These are phyloP conservation scores for Cyclocybe aegerita DNA, from an alignment of 768 basidiomycete genomes.

Conservation along the genomic window DNA sequence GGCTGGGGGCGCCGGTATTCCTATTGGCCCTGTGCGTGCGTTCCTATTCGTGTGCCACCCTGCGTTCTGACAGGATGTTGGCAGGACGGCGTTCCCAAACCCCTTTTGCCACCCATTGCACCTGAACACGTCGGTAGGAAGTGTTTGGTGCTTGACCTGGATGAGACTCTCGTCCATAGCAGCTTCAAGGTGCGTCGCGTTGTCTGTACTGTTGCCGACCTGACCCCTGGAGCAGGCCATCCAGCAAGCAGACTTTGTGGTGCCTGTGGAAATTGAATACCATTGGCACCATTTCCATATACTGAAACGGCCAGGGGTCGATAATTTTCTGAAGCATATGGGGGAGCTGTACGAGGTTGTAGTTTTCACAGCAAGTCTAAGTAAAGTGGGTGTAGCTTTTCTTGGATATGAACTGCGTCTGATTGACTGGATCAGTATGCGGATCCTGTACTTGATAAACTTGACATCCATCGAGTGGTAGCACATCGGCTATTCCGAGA, in stretches of 20 bases:
- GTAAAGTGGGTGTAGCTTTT: constrained; percentile 68
- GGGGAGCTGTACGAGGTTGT: constrained; percentile 98
- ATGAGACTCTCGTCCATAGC: constrained; percentile 95
- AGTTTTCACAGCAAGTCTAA: constrained; percentile 97
- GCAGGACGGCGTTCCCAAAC: constrained; percentile 85
- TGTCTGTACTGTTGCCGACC: neutral
- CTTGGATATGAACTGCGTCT: constrained; percentile 3
- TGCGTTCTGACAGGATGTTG: neutral
- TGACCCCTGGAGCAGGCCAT: constrained; percentile 60
- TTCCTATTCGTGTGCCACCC: neutral
- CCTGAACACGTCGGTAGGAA: constrained; percentile 88
- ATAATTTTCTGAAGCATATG: constrained; percentile 95
- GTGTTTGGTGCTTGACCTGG: constrained; percentile 94
- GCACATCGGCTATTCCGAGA: constrained; percentile 94
- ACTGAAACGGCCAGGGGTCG: constrained; percentile 96
- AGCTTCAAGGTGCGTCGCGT: constrained; percentile 82
- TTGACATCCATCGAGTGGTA: constrained; percentile 90
- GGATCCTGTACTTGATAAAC: constrained; percentile 96
- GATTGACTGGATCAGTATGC: constrained; percentile 69
- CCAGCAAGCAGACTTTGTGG: constrained; percentile 92
- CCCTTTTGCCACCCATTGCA: constrained; percentile 81
- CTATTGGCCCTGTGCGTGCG: constrained; percentile 79
- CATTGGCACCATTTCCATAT: constrained; percentile 99
- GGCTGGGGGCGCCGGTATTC: constrained; percentile 93
- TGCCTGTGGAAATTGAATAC: constrained; percentile 98